Conservation (phyloP, 768 basidiomycete species). For the Trichaptum fuscoviolaceum region DNA sequence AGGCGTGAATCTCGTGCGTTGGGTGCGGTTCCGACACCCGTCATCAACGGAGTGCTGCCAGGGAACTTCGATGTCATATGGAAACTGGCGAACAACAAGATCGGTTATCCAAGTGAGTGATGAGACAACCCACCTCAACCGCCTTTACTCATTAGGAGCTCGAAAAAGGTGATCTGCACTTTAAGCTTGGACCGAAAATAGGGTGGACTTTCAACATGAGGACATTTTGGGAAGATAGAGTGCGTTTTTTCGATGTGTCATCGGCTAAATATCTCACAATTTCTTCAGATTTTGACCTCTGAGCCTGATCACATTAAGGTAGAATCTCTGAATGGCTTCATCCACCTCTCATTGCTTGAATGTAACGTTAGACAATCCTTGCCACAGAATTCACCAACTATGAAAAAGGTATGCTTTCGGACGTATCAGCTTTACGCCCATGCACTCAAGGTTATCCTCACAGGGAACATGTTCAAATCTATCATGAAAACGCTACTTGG, state of each 20-base stretch:
- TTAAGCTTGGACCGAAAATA: slow-evolving; percentile 24
- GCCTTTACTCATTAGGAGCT: slow-evolving; percentile 24
- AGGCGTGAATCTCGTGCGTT: slow-evolving; percentile 25
- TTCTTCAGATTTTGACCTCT: slow-evolving; percentile 41
- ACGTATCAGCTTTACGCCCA: slow-evolving; percentile 12
- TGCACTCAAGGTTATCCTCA: background rate
- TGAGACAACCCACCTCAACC: background rate
- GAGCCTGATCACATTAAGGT: slow-evolving; percentile 52
- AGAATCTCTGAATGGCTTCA: background rate
- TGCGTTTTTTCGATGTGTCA: slow-evolving; percentile 36
- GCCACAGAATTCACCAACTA: slow-evolving; percentile 55
- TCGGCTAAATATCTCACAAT: slow-evolving; percentile 25
- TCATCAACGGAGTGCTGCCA: slow-evolving; percentile 31
- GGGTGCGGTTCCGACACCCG: slow-evolving; percentile 41
- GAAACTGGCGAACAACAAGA: slow-evolving; percentile 29
- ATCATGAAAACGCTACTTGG: slow-evolving; percentile 50
- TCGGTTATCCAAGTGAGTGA: slow-evolving; percentile 46
- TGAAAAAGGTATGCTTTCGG: slow-evolving; percentile 41
- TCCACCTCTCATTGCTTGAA: background rate
- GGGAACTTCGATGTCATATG: slow-evolving; percentile 44
- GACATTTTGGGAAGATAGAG: background rate
- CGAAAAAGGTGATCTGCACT: slow-evolving; percentile 29
- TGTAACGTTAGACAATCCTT: slow-evolving; percentile 33
- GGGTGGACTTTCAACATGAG: slow-evolving; percentile 32
- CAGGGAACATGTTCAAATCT: slow-evolving; percentile 38